Evolutionary conservation across 1,284 basidiomycete genomes (phyloP).

Genomic region (Leccinum fuscescens): DNA sequence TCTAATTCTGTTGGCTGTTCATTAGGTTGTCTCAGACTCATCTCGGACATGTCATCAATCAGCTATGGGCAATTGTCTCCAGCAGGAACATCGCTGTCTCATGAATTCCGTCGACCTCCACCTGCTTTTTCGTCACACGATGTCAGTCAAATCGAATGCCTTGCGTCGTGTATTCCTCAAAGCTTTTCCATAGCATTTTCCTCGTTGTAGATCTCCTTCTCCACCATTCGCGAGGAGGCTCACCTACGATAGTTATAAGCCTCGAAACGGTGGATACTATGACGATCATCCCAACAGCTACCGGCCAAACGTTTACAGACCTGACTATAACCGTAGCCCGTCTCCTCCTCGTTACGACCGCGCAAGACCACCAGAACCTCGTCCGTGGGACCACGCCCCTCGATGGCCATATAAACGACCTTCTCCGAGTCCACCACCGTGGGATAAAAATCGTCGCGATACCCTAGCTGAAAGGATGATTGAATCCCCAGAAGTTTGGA

Average conservation of each 20-base stretch:
- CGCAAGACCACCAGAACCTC: slow-evolving; percentile 32
- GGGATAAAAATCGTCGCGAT: slow-evolving; percentile 39
- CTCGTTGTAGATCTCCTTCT: slow-evolving; percentile 45
- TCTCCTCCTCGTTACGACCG: slow-evolving; percentile 51
- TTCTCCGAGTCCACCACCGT: slow-evolving; percentile 35
- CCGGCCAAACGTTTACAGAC: slow-evolving; percentile 37
- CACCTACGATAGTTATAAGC: slow-evolving; percentile 52
- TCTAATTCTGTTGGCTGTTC: slow-evolving; percentile 9
- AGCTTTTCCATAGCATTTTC: slow-evolving; percentile 39
- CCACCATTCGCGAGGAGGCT: slow-evolving; percentile 43
- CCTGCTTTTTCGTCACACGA: slow-evolving; percentile 28
- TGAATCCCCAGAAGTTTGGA: slow-evolving; percentile 71
- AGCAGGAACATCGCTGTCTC: slow-evolving; percentile 22
- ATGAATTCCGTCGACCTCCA: slow-evolving; percentile 32
- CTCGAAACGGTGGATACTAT: slow-evolving; percentile 41
- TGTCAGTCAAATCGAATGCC: slow-evolving; percentile 32
- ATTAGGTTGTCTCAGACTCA: slow-evolving; percentile 4
- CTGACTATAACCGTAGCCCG: slow-evolving; percentile 43
- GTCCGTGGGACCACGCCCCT: slow-evolving; percentile 33
- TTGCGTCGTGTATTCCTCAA: slow-evolving; percentile 22
- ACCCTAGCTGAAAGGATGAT: slow-evolving; percentile 56
- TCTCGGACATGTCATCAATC: slow-evolving; percentile 28
- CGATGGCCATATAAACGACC: slow-evolving; percentile 33
- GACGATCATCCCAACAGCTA: slow-evolving; percentile 44
- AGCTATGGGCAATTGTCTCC: slow-evolving; percentile 29